Evolutionary conservation across 495 filamentous ascomycete species (phyloP).

Genomic region (Podospora bellae-mahoneyi): DNA sequence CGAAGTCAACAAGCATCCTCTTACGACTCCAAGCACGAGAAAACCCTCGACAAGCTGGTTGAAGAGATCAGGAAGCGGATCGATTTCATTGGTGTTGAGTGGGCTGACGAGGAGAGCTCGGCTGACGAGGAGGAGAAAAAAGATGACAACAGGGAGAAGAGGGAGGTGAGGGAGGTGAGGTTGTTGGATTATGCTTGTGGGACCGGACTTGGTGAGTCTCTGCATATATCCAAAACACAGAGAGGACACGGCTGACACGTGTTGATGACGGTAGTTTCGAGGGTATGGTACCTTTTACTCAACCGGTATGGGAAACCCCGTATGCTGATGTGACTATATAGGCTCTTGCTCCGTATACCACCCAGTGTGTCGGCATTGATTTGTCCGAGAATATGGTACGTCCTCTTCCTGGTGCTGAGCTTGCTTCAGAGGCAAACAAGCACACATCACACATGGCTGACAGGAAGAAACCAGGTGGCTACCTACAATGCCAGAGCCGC

Average conservation of each 20-base stretch:
- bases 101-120: constrained; percentile 37
- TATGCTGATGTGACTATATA: constrained; percentile 19
- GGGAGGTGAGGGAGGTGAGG: constrained; percentile 52
- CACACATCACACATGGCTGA: background rate
- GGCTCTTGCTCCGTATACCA: constrained; percentile 60
- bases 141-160: constrained; percentile 31
- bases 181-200: constrained; percentile 77
- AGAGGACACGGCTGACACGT: constrained; percentile 40
- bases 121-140: constrained; percentile 31
- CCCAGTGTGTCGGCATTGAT: constrained; percentile 61
- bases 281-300: constrained; percentile 8
- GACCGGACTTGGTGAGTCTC: constrained; percentile 52
- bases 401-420: background rate
- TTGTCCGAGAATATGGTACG: constrained; percentile 60
- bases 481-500: constrained; percentile 52
- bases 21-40: constrained; percentile 42
- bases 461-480: constrained; percentile 30
- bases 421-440: background rate
- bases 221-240: background rate
- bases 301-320: background rate
- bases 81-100: constrained; percentile 61
- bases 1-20: constrained; percentile 38
- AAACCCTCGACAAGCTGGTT: constrained; percentile 38
- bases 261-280: constrained; percentile 22
- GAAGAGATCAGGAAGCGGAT: constrained; percentile 50